Evolutionary conservation across 2,329 filamentous ascomycete genomes (phyloP).

Genomic region (Calcarisporium arbuscula): DNA sequence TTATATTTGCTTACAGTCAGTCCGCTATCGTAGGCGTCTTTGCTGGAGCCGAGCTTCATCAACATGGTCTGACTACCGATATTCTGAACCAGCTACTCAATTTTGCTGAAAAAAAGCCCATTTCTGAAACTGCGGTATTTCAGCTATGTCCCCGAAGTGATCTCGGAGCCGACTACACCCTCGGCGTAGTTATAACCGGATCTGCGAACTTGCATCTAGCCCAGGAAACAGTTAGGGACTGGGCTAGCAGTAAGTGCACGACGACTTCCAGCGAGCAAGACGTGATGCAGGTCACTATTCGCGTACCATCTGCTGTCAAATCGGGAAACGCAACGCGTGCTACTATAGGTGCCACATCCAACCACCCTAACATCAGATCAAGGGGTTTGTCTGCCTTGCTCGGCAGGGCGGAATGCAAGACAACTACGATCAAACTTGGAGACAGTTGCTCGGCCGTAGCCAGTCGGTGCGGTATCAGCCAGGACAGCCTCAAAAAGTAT

Average conservation of each 20-base stretch:
- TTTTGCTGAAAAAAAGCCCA: slow-evolving; percentile 4
- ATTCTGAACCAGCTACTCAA: slow-evolving; percentile 10
- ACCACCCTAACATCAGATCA: no score
- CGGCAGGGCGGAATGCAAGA: slow-evolving; percentile 1
- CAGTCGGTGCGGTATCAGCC: slow-evolving; percentile 27
- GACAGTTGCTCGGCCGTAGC: slow-evolving; percentile 29
- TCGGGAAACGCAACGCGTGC: not conserved
- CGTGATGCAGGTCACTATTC: not conserved
- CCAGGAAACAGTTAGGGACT: slow-evolving; percentile 13
- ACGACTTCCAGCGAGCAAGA: not conserved
- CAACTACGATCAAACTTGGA: slow-evolving; percentile 10
- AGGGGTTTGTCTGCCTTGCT: no score
- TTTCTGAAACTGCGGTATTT: slow-evolving; percentile 14
- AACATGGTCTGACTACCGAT: slow-evolving; percentile 11
- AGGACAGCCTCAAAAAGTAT: slow-evolving; percentile 24
- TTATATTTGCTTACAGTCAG: slow-evolving; percentile 8
- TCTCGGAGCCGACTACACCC: slow-evolving; percentile 17
- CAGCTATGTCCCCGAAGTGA: slow-evolving; percentile 20
- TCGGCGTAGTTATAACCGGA: slow-evolving; percentile 21
- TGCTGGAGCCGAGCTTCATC: slow-evolving; percentile 13
- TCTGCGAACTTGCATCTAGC: slow-evolving; percentile 17
- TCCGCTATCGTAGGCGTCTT: slow-evolving; percentile 13
- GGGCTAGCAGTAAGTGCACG: not conserved
- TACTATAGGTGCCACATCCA: not conserved
- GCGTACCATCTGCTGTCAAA: not conserved